Percentiles rank a stretch among this genome's conserved stretches.
Evolutionary conservation across 768 basidiomycete genomes (phyloP).

Genomic region (Termitomyces sp.): DNA sequence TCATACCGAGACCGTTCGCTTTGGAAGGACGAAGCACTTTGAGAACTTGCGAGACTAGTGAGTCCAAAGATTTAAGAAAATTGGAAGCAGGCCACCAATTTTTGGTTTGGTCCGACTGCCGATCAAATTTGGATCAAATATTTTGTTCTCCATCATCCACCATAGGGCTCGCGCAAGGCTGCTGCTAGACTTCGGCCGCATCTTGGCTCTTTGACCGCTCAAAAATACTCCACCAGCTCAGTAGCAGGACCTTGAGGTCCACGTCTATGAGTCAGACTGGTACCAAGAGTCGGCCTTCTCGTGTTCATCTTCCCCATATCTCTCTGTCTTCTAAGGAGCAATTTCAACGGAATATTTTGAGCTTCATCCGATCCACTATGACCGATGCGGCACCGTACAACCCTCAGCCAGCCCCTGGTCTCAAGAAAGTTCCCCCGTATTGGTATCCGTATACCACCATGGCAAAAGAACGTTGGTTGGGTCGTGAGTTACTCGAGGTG

Average conservation of each 20-base stretch:
- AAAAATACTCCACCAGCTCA: conserved; percentile 3
- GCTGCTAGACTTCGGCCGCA: not conserved
- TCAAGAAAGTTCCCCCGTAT: conserved; percentile 83
- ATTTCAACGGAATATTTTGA: conserved; percentile 53
- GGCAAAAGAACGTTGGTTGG: conserved; percentile 90
- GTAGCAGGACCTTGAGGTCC: conserved; percentile 12
- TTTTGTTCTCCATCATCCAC: not conserved
- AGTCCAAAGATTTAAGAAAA: not conserved
- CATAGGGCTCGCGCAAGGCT: not conserved
- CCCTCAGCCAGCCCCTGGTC: conserved; percentile 34
- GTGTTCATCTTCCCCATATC: conserved; percentile 39
- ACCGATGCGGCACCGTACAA: conserved; percentile 28
- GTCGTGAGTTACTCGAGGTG: conserved; percentile 84
- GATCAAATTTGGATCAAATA: conserved; percentile 8
- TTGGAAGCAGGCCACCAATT: not conserved
- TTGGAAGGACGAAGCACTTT: no score
- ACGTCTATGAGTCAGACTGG: conserved; percentile 11
- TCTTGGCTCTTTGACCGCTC: not conserved
- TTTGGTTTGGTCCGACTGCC: not conserved
- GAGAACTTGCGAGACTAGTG: no score
- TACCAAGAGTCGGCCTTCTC: conserved; percentile 19
- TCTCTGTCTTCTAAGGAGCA: conserved; percentile 48
- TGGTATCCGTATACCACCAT: conserved; percentile 94
- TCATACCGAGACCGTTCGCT: no score
- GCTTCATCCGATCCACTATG: conserved; percentile 51